These are phyloP conservation scores for Plenodomus tracheiphilus DNA, from an alignment of 2,329 filamentous ascomycete species.

Conservation along the genomic window DNA sequence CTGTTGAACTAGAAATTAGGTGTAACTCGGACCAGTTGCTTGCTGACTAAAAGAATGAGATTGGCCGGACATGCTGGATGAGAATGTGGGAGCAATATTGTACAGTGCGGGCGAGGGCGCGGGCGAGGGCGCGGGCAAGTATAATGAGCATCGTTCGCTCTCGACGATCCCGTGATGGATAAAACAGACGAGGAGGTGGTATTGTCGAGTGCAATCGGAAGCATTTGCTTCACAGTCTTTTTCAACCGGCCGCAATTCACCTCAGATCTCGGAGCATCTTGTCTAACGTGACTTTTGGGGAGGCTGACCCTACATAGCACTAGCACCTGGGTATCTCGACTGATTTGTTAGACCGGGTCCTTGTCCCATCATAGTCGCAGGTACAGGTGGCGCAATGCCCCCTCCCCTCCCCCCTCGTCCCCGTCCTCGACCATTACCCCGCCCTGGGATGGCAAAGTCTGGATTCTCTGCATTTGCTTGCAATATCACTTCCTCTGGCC, in stretches of 20 bases:
- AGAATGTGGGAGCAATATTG: too few relatives aligned
- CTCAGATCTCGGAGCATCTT: background rate
- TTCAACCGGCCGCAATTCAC: background rate
- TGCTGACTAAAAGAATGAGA: too few relatives aligned
- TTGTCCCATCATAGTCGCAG: conserved; percentile 29
- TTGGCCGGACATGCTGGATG: too few relatives aligned
- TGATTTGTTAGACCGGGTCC: conserved; percentile 33
- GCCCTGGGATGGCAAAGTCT: conserved; percentile 70
- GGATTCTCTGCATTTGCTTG: conserved; percentile 68
- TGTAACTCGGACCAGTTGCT: too few relatives aligned
- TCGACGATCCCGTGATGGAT: too few relatives aligned
- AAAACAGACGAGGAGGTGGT: too few relatives aligned
- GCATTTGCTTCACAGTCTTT: background rate
- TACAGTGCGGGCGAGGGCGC: too few relatives aligned
- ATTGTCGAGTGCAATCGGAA: too few relatives aligned
- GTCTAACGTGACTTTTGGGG: background rate
- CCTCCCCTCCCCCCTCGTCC: conserved; percentile 30
- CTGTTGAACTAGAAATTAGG: conserved; percentile 1
- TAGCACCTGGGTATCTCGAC: conserved; percentile 40
- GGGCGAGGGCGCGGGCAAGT: too few relatives aligned
- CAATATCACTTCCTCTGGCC: conserved; percentile 72
- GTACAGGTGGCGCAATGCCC: conserved; percentile 28
- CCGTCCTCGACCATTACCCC: conserved; percentile 37
- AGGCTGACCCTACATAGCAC: conserved; percentile 30
- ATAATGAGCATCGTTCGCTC: too few relatives aligned